phyloP scores from a whole-genome alignment of 2,329 filamentous ascomycete genomes.

The Didymella exigua region DNA sequence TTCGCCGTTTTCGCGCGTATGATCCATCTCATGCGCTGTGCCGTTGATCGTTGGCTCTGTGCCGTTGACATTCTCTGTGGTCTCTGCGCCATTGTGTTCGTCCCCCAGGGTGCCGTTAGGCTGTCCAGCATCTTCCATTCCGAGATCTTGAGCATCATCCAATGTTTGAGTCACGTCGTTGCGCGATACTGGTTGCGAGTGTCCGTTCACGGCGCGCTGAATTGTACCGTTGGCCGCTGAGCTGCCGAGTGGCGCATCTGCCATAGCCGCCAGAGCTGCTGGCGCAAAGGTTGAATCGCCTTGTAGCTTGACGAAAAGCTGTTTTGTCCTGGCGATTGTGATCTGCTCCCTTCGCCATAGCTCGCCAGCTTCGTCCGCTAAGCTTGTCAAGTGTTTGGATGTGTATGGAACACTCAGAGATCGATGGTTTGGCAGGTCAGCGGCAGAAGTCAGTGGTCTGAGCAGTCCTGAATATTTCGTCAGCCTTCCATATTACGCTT shows the following conservation, averaged over 20 bases:
- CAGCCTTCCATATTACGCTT: neutral
- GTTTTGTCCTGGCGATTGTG: slow-evolving; percentile 75
- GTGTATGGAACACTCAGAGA: slow-evolving; percentile 76
- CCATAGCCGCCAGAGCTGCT: slow-evolving; percentile 58
- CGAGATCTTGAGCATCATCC: slow-evolving; percentile 28
- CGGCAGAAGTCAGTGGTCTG: slow-evolving; percentile 74
- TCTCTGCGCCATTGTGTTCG: slow-evolving; percentile 19
- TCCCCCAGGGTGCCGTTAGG: slow-evolving; percentile 21
- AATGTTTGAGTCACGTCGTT: slow-evolving; percentile 22
- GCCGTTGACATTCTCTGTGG: slow-evolving; percentile 22
- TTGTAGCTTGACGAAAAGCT: slow-evolving; percentile 72
- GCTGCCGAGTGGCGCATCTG: slow-evolving; percentile 34
- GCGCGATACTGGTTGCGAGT: slow-evolving; percentile 9
- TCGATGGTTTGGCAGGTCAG: slow-evolving; percentile 75
- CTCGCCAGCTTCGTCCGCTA: slow-evolving; percentile 70
- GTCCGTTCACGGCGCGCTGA: slow-evolving; percentile 18
- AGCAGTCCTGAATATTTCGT: slow-evolving; percentile 64
- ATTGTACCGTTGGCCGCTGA: slow-evolving; percentile 21
- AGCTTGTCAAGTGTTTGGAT: slow-evolving; percentile 72
- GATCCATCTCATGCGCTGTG: slow-evolving; percentile 21
- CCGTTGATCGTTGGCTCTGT: slow-evolving; percentile 31
- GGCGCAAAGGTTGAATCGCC: slow-evolving; percentile 74
- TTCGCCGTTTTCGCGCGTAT: slow-evolving; percentile 33
- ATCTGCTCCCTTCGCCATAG: slow-evolving; percentile 77
- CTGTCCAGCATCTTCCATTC: slow-evolving; percentile 36